Base-by-base conservation (phyloP, 495 filamentous ascomycete genomes). In the Annulohypoxylon stygium region DNA sequence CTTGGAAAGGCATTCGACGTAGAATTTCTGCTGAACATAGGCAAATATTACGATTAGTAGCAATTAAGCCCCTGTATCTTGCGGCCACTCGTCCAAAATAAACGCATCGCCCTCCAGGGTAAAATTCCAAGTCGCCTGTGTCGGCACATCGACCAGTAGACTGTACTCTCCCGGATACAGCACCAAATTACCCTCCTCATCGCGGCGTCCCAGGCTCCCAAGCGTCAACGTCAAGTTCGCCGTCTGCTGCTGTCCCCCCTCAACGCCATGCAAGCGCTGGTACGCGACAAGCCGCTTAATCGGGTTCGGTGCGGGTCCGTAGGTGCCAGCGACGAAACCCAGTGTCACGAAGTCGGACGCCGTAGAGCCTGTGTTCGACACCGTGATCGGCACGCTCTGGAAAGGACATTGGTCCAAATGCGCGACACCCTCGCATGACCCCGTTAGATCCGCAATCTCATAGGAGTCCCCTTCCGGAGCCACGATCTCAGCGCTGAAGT, bases 91-190 rank as follows among this genome's bases (percentile, higher is more conserved):
- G 70, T 87, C 85, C 73, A 88, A 47, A 62, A 81, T 76, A 16
- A 73, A 74, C 57, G 78, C 70, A 30, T 84, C 75, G 30, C 86
- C 85, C 9, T 70, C 77, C 61, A 88, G 71, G 18, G 70, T 79
- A 67, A 87, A 84, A 25, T 74, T 79, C 64, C 78, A 72, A 34
- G 48, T 67, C 12, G 71, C 71, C 55, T 78, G 73, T 16, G 77
- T 74, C 39, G 74, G 70, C 61, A 76, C 70, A 61, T 91, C 89
- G 68, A 92, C 67, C 23, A 86, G 76, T 65, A 92, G 47, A 14
- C 81, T 82, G 75, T 93, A 93, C 5, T 78, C 75, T 0, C 91
- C 91, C 0, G 90, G 90, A 75, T 89, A 92, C 55, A 93, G 51
- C 30, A 90, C 83, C 54, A 78, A 78, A 73, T 90, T 86, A 0